These are phyloP conservation scores for Azolla pinnata DNA, from an alignment of 75 land plant genomes.

Conservation along the genomic window DNA sequence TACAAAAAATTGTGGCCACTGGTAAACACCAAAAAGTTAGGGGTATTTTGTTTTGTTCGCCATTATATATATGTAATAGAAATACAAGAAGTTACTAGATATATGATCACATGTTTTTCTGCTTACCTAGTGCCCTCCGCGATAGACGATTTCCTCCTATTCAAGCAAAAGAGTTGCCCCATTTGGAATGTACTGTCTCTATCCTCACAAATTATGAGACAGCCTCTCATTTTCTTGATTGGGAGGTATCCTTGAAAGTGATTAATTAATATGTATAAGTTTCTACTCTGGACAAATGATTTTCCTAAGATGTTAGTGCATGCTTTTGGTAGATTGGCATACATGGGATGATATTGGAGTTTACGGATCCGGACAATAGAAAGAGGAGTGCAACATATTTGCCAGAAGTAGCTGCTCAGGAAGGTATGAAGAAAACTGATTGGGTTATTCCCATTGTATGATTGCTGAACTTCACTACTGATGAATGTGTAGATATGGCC, in stretches of 20 bases:
- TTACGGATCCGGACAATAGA: constrained; percentile 74
- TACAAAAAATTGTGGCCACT: too few species aligned
- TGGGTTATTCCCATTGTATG: not conserved
- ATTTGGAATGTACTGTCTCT: constrained; percentile 94
- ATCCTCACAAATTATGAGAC: constrained; percentile 80
- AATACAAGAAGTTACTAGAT: too few species aligned
- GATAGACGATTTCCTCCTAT: constrained; percentile 97
- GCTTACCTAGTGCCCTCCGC: constrained; percentile 62
- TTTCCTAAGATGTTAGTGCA: not conserved
- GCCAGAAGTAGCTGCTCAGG: constrained; percentile 94
- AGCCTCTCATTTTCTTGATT: constrained; percentile 81
- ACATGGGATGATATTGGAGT: constrained; percentile 96
- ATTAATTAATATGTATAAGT: constrained; percentile 7
- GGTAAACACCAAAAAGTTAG: too few species aligned
- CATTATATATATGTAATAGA: not conserved
- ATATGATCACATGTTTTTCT: too few species aligned
- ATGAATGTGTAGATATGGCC: not conserved
- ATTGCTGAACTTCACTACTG: too few species aligned
- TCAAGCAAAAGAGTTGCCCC: constrained; percentile 85
- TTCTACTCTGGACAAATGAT: constrained; percentile 9
- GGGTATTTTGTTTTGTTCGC: not conserved
- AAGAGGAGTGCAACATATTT: constrained; percentile 93
- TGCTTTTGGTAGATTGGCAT: constrained; percentile 75
- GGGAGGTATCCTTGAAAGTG: constrained; percentile 68
- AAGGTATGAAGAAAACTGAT: constrained; percentile 44